Conservation (phyloP, 805 yeast genomes). For the Saccharomycopsis javanensis region DNA sequence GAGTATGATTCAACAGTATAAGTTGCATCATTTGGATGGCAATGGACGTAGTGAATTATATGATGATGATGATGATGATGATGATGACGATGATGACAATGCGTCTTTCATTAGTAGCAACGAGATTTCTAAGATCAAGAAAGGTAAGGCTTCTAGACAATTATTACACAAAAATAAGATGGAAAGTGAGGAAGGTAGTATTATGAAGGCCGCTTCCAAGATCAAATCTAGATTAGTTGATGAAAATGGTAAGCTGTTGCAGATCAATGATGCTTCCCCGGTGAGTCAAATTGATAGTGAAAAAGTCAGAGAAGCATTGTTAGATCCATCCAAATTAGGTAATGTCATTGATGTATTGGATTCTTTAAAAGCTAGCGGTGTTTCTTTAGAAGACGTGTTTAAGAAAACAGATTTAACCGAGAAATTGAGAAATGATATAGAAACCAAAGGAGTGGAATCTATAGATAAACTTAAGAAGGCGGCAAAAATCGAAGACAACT, state of each 20-base stretch:
- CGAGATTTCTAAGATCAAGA: not conserved
- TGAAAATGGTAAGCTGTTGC: not conserved
- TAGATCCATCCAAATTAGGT: constrained; percentile 30
- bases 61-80: constrained; percentile 2
- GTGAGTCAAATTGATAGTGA: constrained; percentile 27
- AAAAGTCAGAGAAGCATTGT: constrained; percentile 28
- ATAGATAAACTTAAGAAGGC: not conserved
- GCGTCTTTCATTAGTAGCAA: not conserved
- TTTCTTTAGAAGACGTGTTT: constrained; percentile 30
- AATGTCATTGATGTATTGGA: constrained; percentile 31
- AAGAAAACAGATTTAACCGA: constrained; percentile 22
- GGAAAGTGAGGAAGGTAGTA: constrained; percentile 23
- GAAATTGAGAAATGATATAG: not conserved
- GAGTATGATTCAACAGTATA: not conserved
- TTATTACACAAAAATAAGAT: constrained; percentile 2
- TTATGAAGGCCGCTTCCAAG: constrained; percentile 22
- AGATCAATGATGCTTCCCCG: not conserved
- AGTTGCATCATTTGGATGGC: not conserved
- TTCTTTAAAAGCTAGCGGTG: constrained; percentile 32
- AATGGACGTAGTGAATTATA: not conserved
- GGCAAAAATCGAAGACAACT: not conserved
- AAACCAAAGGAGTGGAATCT: not conserved
- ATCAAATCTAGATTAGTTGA: constrained; percentile 5
- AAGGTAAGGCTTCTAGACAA: not conserved
- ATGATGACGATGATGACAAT: constrained; percentile 1